phyloP scores from a whole-genome alignment of 2,329 filamentous ascomycete genomes.

The Trichoderma sp. region DNA sequence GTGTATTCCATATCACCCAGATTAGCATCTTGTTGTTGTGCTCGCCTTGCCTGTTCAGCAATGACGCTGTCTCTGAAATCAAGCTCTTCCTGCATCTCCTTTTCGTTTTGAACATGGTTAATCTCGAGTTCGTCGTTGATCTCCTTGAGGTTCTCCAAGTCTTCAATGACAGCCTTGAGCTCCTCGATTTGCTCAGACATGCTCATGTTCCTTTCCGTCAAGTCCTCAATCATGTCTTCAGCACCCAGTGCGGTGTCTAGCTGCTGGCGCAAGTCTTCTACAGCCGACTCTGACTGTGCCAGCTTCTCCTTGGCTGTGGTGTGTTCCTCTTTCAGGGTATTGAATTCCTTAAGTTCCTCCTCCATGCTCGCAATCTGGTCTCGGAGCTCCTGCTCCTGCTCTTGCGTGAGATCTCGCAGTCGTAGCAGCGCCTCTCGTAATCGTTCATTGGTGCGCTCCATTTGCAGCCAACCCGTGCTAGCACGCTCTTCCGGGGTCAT shows the following conservation, averaged over 20 bases:
- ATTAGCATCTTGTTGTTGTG: conserved; percentile 71
- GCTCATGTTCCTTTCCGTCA: conserved; percentile 82
- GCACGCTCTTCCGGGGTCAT: conserved; percentile 86
- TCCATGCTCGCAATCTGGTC: conserved; percentile 72
- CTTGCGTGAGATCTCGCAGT: conserved; percentile 81
- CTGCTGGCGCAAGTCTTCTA: conserved; percentile 86
- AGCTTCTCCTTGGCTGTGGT: conserved; percentile 70
- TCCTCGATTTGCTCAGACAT: conserved; percentile 82
- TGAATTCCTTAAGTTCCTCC: conserved; percentile 67
- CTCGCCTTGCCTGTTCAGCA: conserved; percentile 72
- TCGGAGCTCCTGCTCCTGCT: conserved; percentile 76
- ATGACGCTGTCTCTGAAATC: conserved; percentile 84
- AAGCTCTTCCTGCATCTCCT: conserved; percentile 89
- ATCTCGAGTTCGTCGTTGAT: conserved; percentile 92
- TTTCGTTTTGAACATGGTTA: conserved; percentile 89
- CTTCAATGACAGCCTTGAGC: conserved; percentile 75
- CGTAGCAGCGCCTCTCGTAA: conserved; percentile 80
- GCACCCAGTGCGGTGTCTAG: conserved; percentile 83
- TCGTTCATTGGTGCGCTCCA: conserved; percentile 87
- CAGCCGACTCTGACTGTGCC: conserved; percentile 65
- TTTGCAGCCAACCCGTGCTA: conserved; percentile 83
- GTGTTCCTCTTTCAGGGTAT: conserved; percentile 65
- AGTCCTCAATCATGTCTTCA: conserved; percentile 90
- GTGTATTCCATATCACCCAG: conserved; percentile 90
- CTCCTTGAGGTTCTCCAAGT: conserved; percentile 85